A percentile compares a stretch with the other conserved stretches of the same genome.
Conservation (phyloP, 148 eudicot species). For the Arbutus unedo region DNA sequence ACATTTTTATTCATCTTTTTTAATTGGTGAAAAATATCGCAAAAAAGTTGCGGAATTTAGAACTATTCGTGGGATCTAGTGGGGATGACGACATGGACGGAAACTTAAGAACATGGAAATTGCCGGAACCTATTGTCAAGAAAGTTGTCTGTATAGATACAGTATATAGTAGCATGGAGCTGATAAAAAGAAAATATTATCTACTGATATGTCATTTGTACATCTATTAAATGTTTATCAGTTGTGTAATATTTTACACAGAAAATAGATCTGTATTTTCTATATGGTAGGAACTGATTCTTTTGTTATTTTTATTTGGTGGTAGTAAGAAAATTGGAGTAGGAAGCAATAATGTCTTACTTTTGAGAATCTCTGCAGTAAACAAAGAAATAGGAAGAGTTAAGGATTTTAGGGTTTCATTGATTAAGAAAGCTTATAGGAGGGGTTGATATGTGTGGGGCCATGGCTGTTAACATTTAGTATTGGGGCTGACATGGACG, state of each 20-base stretch:
- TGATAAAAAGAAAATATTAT: not conserved
- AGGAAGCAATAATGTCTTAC: not conserved
- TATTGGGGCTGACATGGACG: not conserved
- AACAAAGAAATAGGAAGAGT: not conserved
- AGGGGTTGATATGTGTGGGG: no score
- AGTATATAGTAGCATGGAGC: not conserved
- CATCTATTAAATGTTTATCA: not conserved
- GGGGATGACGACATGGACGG: not conserved
- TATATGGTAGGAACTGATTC: not conserved
- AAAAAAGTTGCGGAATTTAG: not conserved
- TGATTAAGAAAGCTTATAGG: not conserved
- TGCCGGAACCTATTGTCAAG: not conserved
- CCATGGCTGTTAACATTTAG: not conserved
- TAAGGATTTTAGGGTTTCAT: not conserved
- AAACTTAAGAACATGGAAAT: not conserved
- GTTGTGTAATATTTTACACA: not conserved
- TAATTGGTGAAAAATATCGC: not conserved
- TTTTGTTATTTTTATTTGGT: not conserved
- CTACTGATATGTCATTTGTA: not conserved
- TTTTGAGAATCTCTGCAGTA: not conserved
- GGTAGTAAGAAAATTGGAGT: not conserved
- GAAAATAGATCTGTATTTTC: not conserved
- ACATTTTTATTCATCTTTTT: constrained; percentile 18
- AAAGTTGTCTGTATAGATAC: not conserved
- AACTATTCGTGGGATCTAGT: not conserved